Conservation (phyloP, 495 filamentous ascomycete species). For the Hypoxylon lenormandii region DNA sequence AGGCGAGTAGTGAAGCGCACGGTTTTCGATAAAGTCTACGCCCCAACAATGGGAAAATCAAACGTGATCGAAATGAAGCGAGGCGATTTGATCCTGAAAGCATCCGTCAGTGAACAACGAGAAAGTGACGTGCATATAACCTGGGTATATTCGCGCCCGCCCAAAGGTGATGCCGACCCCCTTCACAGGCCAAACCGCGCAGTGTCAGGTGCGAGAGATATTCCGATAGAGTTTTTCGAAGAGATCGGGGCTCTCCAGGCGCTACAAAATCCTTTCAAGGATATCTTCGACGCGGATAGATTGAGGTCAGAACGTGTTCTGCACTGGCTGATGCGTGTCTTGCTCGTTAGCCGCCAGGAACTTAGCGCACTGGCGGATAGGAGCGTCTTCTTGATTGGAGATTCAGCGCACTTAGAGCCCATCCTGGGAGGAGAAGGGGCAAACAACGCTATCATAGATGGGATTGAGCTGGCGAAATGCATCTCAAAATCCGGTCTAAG, state of each 20-base stretch:
- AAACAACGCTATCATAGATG: conserved; percentile 57
- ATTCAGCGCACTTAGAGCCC: conserved; percentile 56
- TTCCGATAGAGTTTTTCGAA: conserved; percentile 52
- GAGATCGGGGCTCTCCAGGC: conserved; percentile 47
- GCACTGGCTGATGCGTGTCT: conserved; percentile 61
- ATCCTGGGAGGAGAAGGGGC: conserved; percentile 59
- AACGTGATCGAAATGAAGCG: conserved; percentile 17
- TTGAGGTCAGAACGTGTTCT: conserved; percentile 51
- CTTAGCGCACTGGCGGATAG: conserved; percentile 42
- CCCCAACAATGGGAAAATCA: conserved; percentile 3
- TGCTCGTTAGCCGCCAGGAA: conserved; percentile 30
- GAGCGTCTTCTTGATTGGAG: conserved; percentile 54
- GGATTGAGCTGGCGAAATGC: conserved; percentile 52
- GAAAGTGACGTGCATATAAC: conserved; percentile 36
- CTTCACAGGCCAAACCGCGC: conserved; percentile 53
- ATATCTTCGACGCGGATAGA: conserved; percentile 50
- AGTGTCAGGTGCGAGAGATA: conserved; percentile 44
- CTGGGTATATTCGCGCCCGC: conserved; percentile 57
- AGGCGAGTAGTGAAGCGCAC: conserved; percentile 45
- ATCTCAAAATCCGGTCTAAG: conserved; percentile 33
- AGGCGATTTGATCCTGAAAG: conserved; percentile 45
- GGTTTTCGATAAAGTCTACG: conserved; percentile 29
- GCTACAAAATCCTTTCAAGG: conserved; percentile 49
- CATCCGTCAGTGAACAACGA: conserved; percentile 43
- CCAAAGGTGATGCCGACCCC: conserved; percentile 38